phyloP scores from a whole-genome alignment of 192 early-diverging fungal genomes.

The Podila epigama region DNA sequence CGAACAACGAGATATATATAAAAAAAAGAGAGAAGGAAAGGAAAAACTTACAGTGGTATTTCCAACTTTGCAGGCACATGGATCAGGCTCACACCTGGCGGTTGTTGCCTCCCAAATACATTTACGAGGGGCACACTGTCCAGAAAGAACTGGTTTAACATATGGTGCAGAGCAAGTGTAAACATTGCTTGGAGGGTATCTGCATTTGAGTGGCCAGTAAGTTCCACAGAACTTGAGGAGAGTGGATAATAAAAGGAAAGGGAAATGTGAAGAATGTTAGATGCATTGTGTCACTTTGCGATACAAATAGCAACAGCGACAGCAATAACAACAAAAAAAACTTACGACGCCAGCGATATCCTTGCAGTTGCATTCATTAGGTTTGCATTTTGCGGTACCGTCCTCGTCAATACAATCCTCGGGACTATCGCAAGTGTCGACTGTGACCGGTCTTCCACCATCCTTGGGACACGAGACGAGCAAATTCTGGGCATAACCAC shows the following conservation, averaged over 20 bases:
- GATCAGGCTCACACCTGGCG: background rate
- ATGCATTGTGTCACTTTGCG: background rate
- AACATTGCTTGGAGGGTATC: background rate
- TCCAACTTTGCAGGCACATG: background rate
- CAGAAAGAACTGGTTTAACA: background rate
- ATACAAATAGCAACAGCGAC: background rate
- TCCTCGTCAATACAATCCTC: background rate
- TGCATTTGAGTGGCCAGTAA: constrained; percentile 3
- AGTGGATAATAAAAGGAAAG: background rate
- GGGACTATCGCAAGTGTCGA: background rate
- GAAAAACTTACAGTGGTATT: background rate
- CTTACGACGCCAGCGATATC: background rate
- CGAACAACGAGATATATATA: no score
- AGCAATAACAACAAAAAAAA: background rate
- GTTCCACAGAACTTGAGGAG: constrained; percentile 4
- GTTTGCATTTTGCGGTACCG: background rate
- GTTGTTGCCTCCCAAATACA: background rate
- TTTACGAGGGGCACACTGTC: background rate
- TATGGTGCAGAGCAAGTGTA: background rate
- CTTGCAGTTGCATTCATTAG: background rate
- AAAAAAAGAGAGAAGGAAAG: background rate
- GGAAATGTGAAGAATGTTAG: background rate
- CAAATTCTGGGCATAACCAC: background rate
- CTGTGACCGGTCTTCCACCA: background rate
- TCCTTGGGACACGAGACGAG: background rate